Evolutionary conservation across 495 filamentous ascomycete genomes (phyloP), one percentile per base, ranked within the genome.

Genomic region (Extremus antarcticus): DNA sequence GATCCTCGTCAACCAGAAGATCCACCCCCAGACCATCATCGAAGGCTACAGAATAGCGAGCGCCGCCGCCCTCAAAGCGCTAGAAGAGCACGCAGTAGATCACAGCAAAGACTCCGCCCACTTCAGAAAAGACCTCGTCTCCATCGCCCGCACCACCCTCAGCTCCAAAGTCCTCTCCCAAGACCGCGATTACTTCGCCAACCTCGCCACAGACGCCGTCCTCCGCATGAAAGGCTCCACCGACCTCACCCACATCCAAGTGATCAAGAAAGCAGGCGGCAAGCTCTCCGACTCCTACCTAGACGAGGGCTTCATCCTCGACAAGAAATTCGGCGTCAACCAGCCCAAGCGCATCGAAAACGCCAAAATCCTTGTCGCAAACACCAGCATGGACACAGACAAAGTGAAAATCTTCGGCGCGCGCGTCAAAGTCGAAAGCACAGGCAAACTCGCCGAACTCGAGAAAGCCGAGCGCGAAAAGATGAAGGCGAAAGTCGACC

Each of bases 321-420:
- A 98, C 74, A 98, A 98, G 80, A 88, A 85, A 74, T 94, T 98
- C 58, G 92, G 92, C 58, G 90, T 97, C 57, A 98, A 98, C 76
- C 92, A 98, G 69, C 90, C 92, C 21, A 97, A 97, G 76, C 78
- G 88, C 45, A 75, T 98, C 62, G 92, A 97, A 72, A 97, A 97
- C 66, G 92, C 90, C 49, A 97, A 96, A 77, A 97, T 98, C 57
- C 72, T 98, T 17, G 86, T 97, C 23, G 92, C 92, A 53, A 98
- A 98, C 71, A 98, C 92, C 59, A 85, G 91, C 4, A 98, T 98
- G 92, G 92, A 98, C 70, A 97, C 92, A 23, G 92, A 98, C 72
- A 98, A 98, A 78, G 87, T 98, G 73, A 98, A 98, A 80, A 96
- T 98, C 63, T 98, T 97, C 67, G 92, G 92, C 54, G 92, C 92